Evolutionary conservation across 2,329 filamentous ascomycete species (phyloP).

Genomic region (Fusarium temperatum): DNA sequence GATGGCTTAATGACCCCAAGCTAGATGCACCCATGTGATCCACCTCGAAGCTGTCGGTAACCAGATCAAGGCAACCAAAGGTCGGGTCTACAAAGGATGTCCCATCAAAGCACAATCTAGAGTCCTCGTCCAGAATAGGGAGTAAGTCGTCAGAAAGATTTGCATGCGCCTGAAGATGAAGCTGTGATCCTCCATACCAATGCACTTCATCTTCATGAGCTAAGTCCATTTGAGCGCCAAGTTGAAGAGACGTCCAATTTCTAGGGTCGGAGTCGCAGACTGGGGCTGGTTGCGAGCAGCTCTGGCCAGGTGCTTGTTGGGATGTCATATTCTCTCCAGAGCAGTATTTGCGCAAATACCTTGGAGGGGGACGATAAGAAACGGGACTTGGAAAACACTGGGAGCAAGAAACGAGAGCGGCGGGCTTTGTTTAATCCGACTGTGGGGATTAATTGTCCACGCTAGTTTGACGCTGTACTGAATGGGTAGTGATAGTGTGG

Average conservation of each 20-base stretch:
- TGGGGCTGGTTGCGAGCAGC: fast-evolving
- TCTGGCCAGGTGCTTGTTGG: fast-evolving
- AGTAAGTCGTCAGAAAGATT: too few species aligned
- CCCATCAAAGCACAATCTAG: too few species aligned
- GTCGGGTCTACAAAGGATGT: too few species aligned
- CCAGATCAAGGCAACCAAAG: too few species aligned
- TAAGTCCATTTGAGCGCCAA: too few species aligned
- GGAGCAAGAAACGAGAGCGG: background rate
- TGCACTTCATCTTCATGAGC: background rate
- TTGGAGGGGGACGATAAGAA: too few species aligned
- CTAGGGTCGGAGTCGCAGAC: fast-evolving
- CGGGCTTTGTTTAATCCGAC: background rate
- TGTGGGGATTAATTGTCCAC: background rate
- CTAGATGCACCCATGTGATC: too few species aligned
- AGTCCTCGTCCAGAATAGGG: too few species aligned
- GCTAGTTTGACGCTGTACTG: background rate
- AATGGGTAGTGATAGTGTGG: background rate
- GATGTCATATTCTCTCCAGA: background rate
- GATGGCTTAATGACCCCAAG: too few species aligned
- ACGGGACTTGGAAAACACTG: background rate
- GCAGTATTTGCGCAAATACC: background rate
- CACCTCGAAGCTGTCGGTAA: too few species aligned
- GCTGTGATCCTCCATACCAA: background rate
- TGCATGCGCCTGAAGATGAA: fast-evolving
- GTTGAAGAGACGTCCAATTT: background rate